Base-by-base conservation (phyloP, 1,284 basidiomycete species). In the Ustilago trichophora region DNA sequence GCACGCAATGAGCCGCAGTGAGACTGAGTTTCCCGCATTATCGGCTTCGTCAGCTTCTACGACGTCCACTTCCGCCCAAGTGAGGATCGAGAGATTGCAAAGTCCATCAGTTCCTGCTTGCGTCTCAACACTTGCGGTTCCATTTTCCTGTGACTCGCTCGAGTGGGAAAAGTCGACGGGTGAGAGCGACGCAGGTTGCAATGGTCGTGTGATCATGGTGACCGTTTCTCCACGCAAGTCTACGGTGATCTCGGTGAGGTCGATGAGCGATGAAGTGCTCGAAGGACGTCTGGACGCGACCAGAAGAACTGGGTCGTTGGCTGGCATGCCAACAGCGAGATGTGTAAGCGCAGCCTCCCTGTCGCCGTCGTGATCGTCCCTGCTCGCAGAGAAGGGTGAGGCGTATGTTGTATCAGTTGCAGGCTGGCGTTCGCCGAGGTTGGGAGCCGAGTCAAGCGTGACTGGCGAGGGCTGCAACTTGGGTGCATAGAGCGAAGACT, bases 271-370 rank as follows among this genome's bases (percentile, higher is more conserved):
- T 3, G 55, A 35, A 11, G 43, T 31, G 26, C 15, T 38, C 15
- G 53, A 47, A 6, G 18, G 8, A 0, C 53, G 57, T 31, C 44
- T 62, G 13, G 53, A 62, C 8, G 68, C 68, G 7, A 66, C 58
- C 13, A 71, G 34, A 6, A 71, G 37, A 15, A 37, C 26, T 2
- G 57, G 32, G 29, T 62, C 58, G 40, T 66, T 54, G 24, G 48
- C 50, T 4, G 52, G 53, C 63, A 71, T 58, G 4, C 68, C 68
- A n/a, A 71, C 44, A 15, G 68, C 68, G 12, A 71, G 29, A 19
- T 71, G 62, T 4, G 60, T 60, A 22, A 70, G 27, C 41, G 15
- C 15, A 5, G 37, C 36, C 3, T 44, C 37, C 12, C 22, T 16
- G 6, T 35, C 56, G 15, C 25, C 21, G n/a, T 48, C 19, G 18